Base-by-base conservation (phyloP, 148 eudicot genomes). In the Heliosperma pusillum region DNA sequence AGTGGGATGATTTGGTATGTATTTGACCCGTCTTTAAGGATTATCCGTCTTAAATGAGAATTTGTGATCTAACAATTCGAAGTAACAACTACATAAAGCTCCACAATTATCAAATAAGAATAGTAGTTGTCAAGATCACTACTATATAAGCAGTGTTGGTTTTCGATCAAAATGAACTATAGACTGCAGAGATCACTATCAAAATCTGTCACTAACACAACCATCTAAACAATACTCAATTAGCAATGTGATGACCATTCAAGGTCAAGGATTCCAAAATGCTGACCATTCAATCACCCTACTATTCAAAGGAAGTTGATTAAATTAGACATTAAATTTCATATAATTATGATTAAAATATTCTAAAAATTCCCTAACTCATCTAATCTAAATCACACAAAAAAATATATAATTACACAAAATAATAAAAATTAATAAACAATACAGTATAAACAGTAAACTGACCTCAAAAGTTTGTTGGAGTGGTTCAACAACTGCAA, bases 401-500 rank as follows among this genome's bases (percentile, higher is more conserved):
- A 45, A 22, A 69, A 55, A 5, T 77, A 79, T 76, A 81, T 81
- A 56, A 66, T 16, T 15, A 2, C 5, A 40, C 16, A 15, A 42
- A 69, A 8, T 29, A 1, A 74, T 1, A 66, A 6, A 42, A 8
- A 30, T 6, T 15, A 66, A 65, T 42, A 12, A 17, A 73, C 56
- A 24, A 27, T 5, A 71, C 13, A 42, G 45, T 3, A 21, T 2
- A 76, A 58, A 7, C 11, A 71, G 77, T 24, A 24, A 82, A 72
- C 74, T 74, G 29, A 90, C 97, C 97, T 87, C 71, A 73, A 89
- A 90, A 64, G 90, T 81, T 44, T 74, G 76, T 84, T 84, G 83
- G 30, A 90, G 88, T 72, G 90, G 82, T 66, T 84, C 89, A 79
- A 81, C 89, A 77, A 83, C 94, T 93, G 91, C 87, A 80, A 57